phyloP scores from a whole-genome alignment of 805 yeast genomes.

The Candida sanyiensis region DNA sequence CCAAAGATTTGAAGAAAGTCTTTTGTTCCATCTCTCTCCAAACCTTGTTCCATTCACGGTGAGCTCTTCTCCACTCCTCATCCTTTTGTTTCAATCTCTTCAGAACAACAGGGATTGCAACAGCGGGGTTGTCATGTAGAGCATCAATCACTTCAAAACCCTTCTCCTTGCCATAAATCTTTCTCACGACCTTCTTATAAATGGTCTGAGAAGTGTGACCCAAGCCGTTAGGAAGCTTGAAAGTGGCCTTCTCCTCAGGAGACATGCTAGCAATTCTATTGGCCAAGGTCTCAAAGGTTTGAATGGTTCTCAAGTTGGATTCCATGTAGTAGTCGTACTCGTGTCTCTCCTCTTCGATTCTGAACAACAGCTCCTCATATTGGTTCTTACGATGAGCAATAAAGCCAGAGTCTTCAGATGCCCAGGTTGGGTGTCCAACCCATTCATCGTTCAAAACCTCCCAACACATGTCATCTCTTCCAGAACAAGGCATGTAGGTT shows the following conservation, averaged over 20 bases:
- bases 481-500: constrained; percentile 95
- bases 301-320: constrained; percentile 89
- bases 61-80: constrained; percentile 98
- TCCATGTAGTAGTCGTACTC: constrained; percentile 97
- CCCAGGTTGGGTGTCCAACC: constrained; percentile 99
- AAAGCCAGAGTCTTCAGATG: constrained; percentile 97
- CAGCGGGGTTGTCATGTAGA: constrained; percentile 88
- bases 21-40: constrained; percentile 99
- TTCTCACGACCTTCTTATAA: constrained; percentile 87
- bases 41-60: constrained; percentile 96
- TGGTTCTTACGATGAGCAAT: constrained; percentile 98
- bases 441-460: constrained; percentile 97
- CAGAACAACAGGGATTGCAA: constrained; percentile 90
- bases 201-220: constrained; percentile 90
- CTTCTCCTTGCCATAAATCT: constrained; percentile 88
- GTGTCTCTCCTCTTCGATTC: constrained; percentile 95
- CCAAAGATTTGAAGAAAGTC: constrained; percentile 87
- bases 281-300: constrained; percentile 91
- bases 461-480: constrained; percentile 99
- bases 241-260: constrained; percentile 76
- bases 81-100: constrained; percentile 94
- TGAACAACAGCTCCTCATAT: constrained; percentile 90
- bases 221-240: constrained; percentile 86
- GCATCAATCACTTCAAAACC: constrained; percentile 97
- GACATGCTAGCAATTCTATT: constrained; percentile 91